Base-by-base conservation (phyloP, 2,329 filamentous ascomycete genomes). In the Fonsecaea pugnacius region DNA sequence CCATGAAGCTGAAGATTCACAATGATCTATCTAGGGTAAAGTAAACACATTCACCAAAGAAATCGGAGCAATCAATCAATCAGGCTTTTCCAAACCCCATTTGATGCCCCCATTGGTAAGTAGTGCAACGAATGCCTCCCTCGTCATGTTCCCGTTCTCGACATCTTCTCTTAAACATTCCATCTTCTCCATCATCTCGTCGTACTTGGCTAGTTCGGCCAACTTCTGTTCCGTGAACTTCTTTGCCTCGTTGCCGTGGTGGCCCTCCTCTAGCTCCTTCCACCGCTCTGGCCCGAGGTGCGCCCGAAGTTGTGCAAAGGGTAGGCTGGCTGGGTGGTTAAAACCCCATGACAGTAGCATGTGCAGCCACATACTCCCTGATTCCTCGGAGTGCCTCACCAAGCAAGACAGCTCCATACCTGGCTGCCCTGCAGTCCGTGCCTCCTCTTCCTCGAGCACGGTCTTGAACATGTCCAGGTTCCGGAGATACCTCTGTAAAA, bases 281-380 rank as follows among this genome's bases (percentile, higher is more conserved):
- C 57, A 61, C 36, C 33, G 53, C 51, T 60, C 36, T 5, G 1
- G 52, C 27, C 43, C 54, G 27, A 63, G 60, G 40, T 18, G 53
- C 54, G 54, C 54, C 35, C 46, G 54, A 33, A 75, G 63, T 53
- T 74, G 67, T 6, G 65, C 72, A 64, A 75, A 75, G 38, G 74
- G 72, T 69, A 76, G 76, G 58, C 66, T 74, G 18, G 59, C 53
- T 40, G 71, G 60, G 62, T 75, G 71, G 40, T 73, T 75, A 33
- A 77, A 76, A 48, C 74, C 74, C 60, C 67, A 70, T 40, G 66
- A 72, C 18, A 77, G 69, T 6, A 76, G 70, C 70, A 77, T 76
- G 65, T 77, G 72, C 36, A 76, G 56, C 75, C 74, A 76, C 73
- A 77, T 77, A 30, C 72, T 73, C 30, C 75, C 74, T 8, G 75